These are phyloP conservation scores for Pichia exigua DNA, from an alignment of 805 yeast species.

Conservation along the genomic window DNA sequence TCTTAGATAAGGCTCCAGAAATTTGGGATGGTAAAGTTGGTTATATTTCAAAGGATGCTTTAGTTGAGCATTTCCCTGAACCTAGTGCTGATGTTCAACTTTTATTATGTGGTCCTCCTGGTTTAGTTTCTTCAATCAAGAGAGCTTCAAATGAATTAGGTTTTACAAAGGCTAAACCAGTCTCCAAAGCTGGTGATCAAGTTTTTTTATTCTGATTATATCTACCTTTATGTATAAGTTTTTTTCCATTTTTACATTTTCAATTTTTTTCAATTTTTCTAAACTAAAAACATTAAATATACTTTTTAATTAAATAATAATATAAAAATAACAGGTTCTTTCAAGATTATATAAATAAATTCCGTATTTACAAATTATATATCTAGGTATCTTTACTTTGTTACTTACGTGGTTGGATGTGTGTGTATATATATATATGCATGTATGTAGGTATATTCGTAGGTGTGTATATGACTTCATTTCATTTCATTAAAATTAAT, in stretches of 20 bases:
- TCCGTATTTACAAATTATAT: not conserved
- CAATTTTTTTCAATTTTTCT: not conserved
- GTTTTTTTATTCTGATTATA: slow-evolving; percentile 65
- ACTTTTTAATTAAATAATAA: too few species aligned
- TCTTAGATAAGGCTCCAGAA: slow-evolving; percentile 65
- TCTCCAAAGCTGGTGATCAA: slow-evolving; percentile 84
- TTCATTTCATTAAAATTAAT: not conserved
- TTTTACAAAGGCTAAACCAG: slow-evolving; percentile 76
- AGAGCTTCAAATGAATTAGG: slow-evolving; percentile 71
- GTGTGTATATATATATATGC: not conserved
- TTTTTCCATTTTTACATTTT: not conserved
- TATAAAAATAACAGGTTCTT: not conserved
- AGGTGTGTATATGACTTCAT: not conserved
- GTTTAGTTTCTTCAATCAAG: slow-evolving; percentile 80
- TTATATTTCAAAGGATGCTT: slow-evolving; percentile 67
- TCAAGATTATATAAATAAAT: not conserved
- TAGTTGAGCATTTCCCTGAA: slow-evolving; percentile 55
- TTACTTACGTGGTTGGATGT: not conserved
- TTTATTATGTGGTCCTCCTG: slow-evolving; percentile 90
- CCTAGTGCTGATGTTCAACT: slow-evolving; percentile 57
- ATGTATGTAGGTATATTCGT: not conserved
- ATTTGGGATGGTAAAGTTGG: slow-evolving; percentile 76
- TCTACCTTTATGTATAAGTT: not conserved
- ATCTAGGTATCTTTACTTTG: not conserved
- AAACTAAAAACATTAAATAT: not conserved